A percentile compares a stretch with the other conserved stretches of the same genome.
phyloP scores from a whole-genome alignment of 768 basidiomycete species.

The Pleurotus salmoneostramineus region DNA sequence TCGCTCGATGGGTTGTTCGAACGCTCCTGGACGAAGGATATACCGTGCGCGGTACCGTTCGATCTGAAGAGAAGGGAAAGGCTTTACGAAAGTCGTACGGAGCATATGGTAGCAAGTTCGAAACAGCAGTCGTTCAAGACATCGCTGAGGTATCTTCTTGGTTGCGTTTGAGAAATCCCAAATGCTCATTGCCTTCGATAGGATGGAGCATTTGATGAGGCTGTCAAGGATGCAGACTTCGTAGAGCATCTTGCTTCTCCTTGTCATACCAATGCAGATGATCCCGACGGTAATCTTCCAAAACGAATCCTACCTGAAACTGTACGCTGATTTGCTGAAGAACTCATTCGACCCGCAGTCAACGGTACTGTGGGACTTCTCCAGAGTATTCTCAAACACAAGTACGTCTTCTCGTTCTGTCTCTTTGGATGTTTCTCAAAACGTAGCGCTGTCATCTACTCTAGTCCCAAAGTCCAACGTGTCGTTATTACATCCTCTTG shows the following conservation, averaged over 20 bases:
- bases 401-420: conserved; percentile 19
- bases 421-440: not conserved
- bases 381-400: conserved; percentile 32
- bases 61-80: conserved; percentile 19
- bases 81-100: conserved; percentile 17
- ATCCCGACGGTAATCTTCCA: conserved; percentile 30
- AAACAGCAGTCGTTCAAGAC: conserved; percentile 20
- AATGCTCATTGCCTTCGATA: conserved; percentile 13
- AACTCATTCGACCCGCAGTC: conserved; percentile 29
- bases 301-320: not conserved
- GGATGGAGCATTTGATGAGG: conserved; percentile 66
- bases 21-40: conserved; percentile 23
- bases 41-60: conserved; percentile 22
- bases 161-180: not conserved
- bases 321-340: not conserved
- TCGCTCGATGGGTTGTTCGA: conserved; percentile 25
- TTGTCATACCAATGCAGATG: conserved; percentile 36
- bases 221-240: conserved; percentile 63
- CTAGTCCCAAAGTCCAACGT: conserved; percentile 41
- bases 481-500: conserved; percentile 60
- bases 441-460: not conserved
- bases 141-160: conserved; percentile 16
- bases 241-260: conserved; percentile 64
- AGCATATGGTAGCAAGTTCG: conserved; percentile 21
- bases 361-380: conserved; percentile 37